phyloP scores from a whole-genome alignment of 1,284 basidiomycete genomes.

The Moesziomyces sp. region DNA sequence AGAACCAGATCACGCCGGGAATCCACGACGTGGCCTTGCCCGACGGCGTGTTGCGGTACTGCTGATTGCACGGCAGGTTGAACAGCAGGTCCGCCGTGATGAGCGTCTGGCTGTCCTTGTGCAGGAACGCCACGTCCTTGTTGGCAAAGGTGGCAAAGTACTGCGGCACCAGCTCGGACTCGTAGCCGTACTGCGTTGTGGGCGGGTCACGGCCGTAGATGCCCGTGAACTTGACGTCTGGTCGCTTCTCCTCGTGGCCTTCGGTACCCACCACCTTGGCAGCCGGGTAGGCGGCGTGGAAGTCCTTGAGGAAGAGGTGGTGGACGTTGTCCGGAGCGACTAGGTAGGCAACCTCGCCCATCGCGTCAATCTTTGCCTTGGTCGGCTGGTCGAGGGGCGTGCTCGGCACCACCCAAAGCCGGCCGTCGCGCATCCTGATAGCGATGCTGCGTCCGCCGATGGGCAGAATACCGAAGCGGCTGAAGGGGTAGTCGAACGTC shows the following conservation, averaged over 20 bases:
- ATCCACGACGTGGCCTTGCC: constrained; percentile 49
- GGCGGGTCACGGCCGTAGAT: constrained; percentile 54
- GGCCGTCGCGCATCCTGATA: constrained; percentile 73
- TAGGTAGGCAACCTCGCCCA: constrained; percentile 77
- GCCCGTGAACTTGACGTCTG: constrained; percentile 69
- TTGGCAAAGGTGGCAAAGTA: constrained; percentile 85
- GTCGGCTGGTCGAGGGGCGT: constrained; percentile 79
- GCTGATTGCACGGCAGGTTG: constrained; percentile 87
- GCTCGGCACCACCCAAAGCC: constrained; percentile 85
- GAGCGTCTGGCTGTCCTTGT: constrained; percentile 80
- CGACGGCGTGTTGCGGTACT: constrained; percentile 68
- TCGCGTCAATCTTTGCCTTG: constrained; percentile 76
- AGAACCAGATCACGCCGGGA: constrained; percentile 52
- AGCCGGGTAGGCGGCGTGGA: constrained; percentile 50
- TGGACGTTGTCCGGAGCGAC: constrained; percentile 71
- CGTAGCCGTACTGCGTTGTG: constrained; percentile 51
- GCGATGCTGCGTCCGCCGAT: constrained; percentile 74
- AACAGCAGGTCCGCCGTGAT: constrained; percentile 89
- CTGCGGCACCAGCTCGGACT: constrained; percentile 48
- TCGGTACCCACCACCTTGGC: constrained; percentile 69
- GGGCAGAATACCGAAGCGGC: constrained; percentile 64
- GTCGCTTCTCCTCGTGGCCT: constrained; percentile 69
- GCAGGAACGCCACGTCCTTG: constrained; percentile 89
- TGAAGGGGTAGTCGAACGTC: constrained; percentile 67
- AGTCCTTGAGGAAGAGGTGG: constrained; percentile 69